Conservation (phyloP, 2,329 filamentous ascomycete genomes). For the Neurospora sp. region DNA sequence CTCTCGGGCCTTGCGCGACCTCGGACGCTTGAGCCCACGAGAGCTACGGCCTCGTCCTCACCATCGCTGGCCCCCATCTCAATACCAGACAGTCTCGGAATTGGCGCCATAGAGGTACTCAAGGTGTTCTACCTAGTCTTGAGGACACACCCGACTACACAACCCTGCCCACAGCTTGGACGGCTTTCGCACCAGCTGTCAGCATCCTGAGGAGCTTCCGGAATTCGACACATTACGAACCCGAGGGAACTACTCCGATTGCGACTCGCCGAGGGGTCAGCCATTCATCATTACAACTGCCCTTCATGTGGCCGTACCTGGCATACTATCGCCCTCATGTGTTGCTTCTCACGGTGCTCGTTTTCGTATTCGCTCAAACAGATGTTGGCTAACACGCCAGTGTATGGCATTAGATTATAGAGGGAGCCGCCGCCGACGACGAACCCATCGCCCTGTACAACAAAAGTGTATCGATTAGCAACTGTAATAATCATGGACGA, state of each 20-base stretch:
- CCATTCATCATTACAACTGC: not conserved
- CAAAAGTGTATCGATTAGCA: conserved; percentile 25
- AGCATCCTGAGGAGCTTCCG: not conserved
- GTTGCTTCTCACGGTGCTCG: not conserved
- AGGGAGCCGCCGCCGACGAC: conserved; percentile 26
- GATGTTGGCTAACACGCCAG: not conserved
- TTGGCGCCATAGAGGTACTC: not conserved
- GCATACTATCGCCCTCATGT: not conserved
- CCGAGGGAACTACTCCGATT: not conserved
- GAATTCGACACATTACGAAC: not conserved
- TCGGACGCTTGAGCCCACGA: not conserved
- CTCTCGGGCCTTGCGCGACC: not conserved
- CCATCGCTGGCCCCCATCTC: not conserved
- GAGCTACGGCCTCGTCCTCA: not conserved
- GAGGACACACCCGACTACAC: not conserved
- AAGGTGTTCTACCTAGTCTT: not conserved
- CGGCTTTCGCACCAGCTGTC: not conserved
- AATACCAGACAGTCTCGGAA: not conserved
- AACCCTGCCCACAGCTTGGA: not conserved
- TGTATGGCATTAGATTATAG: conserved; percentile 17
- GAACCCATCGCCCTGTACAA: conserved; percentile 28
- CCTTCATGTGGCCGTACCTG: not conserved
- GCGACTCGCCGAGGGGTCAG: not conserved
- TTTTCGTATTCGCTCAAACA: not conserved
- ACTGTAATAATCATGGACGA: conserved; percentile 51